Percentiles rank a stretch among this genome's conserved stretches.
phyloP scores from a whole-genome alignment of 2,329 filamentous ascomycete species.

The Xylariaceae sp. region DNA sequence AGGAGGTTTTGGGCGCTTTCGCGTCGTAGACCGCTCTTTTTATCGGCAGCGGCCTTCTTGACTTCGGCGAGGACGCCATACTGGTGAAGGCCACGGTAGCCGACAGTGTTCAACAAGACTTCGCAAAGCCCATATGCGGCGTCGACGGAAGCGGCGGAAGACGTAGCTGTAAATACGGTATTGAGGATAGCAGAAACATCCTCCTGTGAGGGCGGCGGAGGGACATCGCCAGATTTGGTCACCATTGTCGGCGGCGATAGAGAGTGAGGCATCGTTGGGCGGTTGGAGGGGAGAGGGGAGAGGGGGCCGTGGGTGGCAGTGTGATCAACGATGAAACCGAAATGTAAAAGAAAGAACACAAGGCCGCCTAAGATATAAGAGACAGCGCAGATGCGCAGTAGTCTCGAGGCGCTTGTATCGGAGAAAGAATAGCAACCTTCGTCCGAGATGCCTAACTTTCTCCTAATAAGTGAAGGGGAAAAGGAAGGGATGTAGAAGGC shows the following conservation, averaged over 20 bases:
- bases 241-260: conserved; percentile 58
- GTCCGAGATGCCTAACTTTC: conserved; percentile 27
- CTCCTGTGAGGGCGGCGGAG: conserved; percentile 67
- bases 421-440: conserved; percentile 22
- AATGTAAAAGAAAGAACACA: background rate
- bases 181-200: conserved; percentile 71
- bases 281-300: conserved; percentile 8
- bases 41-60: conserved; percentile 82
- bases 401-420: conserved; percentile 27
- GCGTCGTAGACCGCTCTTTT: conserved; percentile 85
- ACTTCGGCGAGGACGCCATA: conserved; percentile 64
- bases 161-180: conserved; percentile 72
- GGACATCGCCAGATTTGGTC: conserved; percentile 50
- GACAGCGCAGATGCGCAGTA: conserved; percentile 24
- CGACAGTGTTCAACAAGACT: conserved; percentile 60
- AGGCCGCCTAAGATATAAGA: conserved; percentile 4
- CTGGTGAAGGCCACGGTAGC: conserved; percentile 57
- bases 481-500: conserved; percentile 1
- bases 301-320: conserved; percentile 3
- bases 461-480: background rate
- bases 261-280: conserved; percentile 55
- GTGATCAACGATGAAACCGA: background rate
- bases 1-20: conserved; percentile 96
- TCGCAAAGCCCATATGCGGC: conserved; percentile 68
- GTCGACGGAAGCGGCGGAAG: conserved; percentile 72